Conservation (phyloP, 2,329 filamentous ascomycete genomes). For the Aspergillus fumigatus region DNA sequence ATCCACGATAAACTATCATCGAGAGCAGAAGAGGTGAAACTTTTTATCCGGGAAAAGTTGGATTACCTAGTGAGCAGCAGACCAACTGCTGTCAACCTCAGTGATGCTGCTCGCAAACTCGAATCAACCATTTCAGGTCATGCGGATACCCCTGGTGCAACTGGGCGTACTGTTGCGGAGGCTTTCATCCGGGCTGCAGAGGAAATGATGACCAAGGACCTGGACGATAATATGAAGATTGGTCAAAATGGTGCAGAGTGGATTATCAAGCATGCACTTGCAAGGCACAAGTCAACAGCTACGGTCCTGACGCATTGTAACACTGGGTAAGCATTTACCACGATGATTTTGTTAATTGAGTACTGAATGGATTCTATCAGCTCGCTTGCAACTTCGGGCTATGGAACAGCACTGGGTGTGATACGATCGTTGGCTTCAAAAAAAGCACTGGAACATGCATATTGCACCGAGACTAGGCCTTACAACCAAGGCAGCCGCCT, state of each 20-base stretch:
- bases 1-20: conserved; percentile 39
- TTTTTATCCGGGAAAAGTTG: conserved; percentile 70
- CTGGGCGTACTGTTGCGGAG: conserved; percentile 51
- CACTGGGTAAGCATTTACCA: conserved; percentile 63
- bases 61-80: conserved; percentile 84
- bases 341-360: neutral
- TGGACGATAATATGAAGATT: conserved; percentile 81
- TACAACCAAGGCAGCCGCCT: conserved; percentile 97
- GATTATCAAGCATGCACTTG: conserved; percentile 59
- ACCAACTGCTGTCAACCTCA: conserved; percentile 91
- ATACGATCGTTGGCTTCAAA: conserved; percentile 73
- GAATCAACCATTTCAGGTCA: conserved; percentile 57
- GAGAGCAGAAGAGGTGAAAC: conserved; percentile 56
- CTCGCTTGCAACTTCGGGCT: conserved; percentile 93
- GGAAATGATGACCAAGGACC: conserved; percentile 79
- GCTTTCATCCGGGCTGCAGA: conserved; percentile 78
- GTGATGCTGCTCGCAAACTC: conserved; percentile 80
- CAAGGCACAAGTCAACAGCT: conserved; percentile 52
- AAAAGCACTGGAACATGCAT: conserved; percentile 70
- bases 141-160: conserved; percentile 27
- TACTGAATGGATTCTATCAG: conserved; percentile 35
- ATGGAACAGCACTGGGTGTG: conserved; percentile 91
- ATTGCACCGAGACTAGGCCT: conserved; percentile 92
- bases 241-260: conserved; percentile 78
- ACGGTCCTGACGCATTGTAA: conserved; percentile 98